phyloP scores from a whole-genome alignment of 2,329 filamentous ascomycete species.

The Thelonectria olida region DNA sequence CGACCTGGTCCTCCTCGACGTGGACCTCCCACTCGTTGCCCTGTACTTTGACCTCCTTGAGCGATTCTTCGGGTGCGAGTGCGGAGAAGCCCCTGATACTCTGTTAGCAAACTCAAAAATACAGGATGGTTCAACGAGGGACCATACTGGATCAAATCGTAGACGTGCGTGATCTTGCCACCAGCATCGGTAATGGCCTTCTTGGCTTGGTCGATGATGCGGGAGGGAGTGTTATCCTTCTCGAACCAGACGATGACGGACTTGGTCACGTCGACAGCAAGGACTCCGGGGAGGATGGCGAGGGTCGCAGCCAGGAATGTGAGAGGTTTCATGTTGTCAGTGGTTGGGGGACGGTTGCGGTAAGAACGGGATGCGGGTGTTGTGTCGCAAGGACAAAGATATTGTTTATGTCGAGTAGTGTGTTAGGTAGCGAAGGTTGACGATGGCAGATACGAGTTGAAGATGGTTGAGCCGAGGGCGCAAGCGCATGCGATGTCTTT shows the following conservation, averaged over 20 bases:
- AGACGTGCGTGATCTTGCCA: slow-evolving; percentile 82
- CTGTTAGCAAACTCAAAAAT: slow-evolving; percentile 36
- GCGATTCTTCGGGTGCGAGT: slow-evolving; percentile 73
- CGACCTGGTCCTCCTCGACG: slow-evolving; percentile 81
- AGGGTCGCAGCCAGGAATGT: slow-evolving; percentile 63
- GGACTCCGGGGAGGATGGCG: slow-evolving; percentile 64
- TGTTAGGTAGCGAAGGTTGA: not conserved
- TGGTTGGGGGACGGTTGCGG: not conserved
- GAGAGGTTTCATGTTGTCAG: slow-evolving; percentile 70
- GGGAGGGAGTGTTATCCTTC: slow-evolving; percentile 69
- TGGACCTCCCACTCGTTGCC: slow-evolving; percentile 56
- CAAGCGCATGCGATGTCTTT: slow-evolving; percentile 4
- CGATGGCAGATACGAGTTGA: not conserved
- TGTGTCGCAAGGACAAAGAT: not conserved
- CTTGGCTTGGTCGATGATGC: slow-evolving; percentile 76
- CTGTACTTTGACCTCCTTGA: slow-evolving; percentile 73
- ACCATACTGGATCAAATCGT: slow-evolving; percentile 72
- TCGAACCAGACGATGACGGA: slow-evolving; percentile 83
- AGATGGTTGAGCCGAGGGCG: not conserved
- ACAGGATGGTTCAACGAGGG: not conserved
- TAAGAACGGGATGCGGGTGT: not conserved
- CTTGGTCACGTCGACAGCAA: slow-evolving; percentile 74
- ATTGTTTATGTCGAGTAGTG: not conserved
- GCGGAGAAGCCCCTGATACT: slow-evolving; percentile 77
- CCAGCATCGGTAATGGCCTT: slow-evolving; percentile 74